Percentiles rank a stretch among this genome's conserved stretches.
Evolutionary conservation across 768 basidiomycete genomes (phyloP).

Genomic region (Termitomyces sp.): DNA sequence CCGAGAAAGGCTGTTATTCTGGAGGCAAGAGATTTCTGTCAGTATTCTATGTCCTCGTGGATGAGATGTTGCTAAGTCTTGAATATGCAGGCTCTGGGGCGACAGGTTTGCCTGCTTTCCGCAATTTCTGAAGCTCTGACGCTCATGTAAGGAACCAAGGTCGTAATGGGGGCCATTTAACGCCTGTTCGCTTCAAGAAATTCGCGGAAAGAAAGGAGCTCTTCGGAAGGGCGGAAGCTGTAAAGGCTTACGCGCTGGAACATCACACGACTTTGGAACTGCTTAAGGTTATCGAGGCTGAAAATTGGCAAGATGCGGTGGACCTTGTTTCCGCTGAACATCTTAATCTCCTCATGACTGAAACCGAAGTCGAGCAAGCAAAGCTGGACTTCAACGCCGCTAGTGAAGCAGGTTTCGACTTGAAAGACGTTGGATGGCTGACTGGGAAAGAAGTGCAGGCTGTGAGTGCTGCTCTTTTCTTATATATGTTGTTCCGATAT

Average conservation of each 20-base stretch:
- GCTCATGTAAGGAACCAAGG: conserved; percentile 32
- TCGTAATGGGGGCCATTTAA: conserved; percentile 79
- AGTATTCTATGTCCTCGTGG: conserved; percentile 5
- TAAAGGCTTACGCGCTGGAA: conserved; percentile 51
- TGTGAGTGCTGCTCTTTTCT: conserved; percentile 27
- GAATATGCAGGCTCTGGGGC: conserved; percentile 58
- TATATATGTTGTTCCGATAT: neutral
- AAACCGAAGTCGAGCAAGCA: conserved; percentile 33
- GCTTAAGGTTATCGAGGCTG: conserved; percentile 39
- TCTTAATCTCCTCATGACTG: conserved; percentile 41
- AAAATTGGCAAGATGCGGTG: conserved; percentile 41
- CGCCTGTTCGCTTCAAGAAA: conserved; percentile 38
- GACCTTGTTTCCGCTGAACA: conserved; percentile 61
- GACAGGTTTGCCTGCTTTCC: conserved; percentile 43
- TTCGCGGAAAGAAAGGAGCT: conserved; percentile 33
- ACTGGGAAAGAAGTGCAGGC: conserved; percentile 38
- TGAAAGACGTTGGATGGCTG: conserved; percentile 41
- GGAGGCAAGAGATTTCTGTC: conserved; percentile 85
- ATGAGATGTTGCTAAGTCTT: neutral
- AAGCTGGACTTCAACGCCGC: conserved; percentile 50
- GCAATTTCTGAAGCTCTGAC: neutral
- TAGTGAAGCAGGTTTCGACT: conserved; percentile 41
- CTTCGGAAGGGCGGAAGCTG: conserved; percentile 52
- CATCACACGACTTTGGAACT: conserved; percentile 46
- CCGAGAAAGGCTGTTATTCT: conserved; percentile 41